These are phyloP conservation scores for Calocybe indica DNA, from an alignment of 768 basidiomycete genomes.

Conservation along the genomic window DNA sequence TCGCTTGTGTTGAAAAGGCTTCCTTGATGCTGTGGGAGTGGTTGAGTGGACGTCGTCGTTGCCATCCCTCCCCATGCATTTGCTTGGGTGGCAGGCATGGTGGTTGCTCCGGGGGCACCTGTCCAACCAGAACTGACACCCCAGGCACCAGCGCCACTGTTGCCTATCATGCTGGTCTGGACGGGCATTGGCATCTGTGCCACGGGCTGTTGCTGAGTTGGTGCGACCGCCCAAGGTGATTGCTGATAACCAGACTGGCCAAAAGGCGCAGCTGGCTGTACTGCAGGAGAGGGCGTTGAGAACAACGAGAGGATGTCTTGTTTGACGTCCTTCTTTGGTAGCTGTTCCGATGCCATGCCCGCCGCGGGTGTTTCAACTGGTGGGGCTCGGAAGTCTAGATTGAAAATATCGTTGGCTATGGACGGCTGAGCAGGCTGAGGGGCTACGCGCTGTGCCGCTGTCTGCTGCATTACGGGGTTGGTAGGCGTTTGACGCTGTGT, in stretches of 20 bases:
- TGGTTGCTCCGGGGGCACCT: constrained; percentile 22
- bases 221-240: constrained; percentile 23
- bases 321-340: constrained; percentile 65
- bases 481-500: constrained; percentile 7
- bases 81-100: constrained; percentile 26
- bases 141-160: constrained; percentile 54
- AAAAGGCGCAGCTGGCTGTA: constrained; percentile 24
- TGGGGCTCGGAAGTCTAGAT: constrained; percentile 79
- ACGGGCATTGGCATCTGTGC: constrained; percentile 15
- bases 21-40: constrained; percentile 22
- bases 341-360: neutral
- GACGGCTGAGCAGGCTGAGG: constrained; percentile 24
- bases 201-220: constrained; percentile 17
- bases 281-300: constrained; percentile 37
- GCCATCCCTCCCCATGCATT: constrained; percentile 33
- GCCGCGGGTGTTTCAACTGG: constrained; percentile 25
- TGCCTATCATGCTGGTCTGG: constrained; percentile 50
- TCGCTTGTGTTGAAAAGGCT: constrained; percentile 46
- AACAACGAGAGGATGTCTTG: constrained; percentile 85
- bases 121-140: constrained; percentile 64
- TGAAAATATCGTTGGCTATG: constrained; percentile 62
- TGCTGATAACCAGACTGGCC: constrained; percentile 28
- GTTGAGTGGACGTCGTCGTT: neutral
- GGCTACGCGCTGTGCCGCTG: constrained; percentile 23
- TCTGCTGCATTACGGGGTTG: constrained; percentile 11